Evolutionary conservation across 129 eudicot species (phyloP), one percentile per base, ranked within the genome.

Genomic region (Apium graveolens): DNA sequence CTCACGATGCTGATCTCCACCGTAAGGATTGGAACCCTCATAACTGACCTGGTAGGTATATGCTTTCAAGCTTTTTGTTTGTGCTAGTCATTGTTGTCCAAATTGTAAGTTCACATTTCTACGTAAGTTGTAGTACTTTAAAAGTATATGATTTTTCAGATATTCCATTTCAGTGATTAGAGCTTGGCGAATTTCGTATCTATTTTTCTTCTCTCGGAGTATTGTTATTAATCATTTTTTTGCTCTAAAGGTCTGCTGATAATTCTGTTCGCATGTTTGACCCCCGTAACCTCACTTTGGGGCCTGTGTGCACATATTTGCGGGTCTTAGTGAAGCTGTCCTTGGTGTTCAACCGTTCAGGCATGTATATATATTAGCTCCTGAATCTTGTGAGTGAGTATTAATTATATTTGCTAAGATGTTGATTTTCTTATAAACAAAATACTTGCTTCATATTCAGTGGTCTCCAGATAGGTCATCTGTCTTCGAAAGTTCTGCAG

Each of bases 11-110:
- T 84, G 96, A 95, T 79, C 89, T 95, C 42, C 97, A 95, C 78
- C 92, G 97, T 66, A 96, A 92, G 77, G 99, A 95, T 81, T 95
- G 97, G 97, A 95, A 92, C 86, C 96, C 91, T n/a, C 82, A 84
- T 82, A 92, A 95, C 83, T 95, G 82, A 95, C 99, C 0, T 96
- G 99, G 99, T 95, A 90, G 48, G 72, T 44, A 16, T 9, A 32
- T 14, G 21, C 38, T 70, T 9, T 43, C 41, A 13, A 8, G 49
- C 39, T 72, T 41, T 35, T 17, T 35, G 27, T 20, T 71, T 65
- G 49, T 44, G 48, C 48, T 16, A 6, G 55, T 63, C 73, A 24
- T 66, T 65, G 37, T 48, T n/a, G 75, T 55, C 1, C 42, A 71
- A 7, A 72, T 37, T 80, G 43, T 42, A 74, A 32, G 16, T 24